Conservation (phyloP, 257 asterid species). For the Rhazya stricta region DNA sequence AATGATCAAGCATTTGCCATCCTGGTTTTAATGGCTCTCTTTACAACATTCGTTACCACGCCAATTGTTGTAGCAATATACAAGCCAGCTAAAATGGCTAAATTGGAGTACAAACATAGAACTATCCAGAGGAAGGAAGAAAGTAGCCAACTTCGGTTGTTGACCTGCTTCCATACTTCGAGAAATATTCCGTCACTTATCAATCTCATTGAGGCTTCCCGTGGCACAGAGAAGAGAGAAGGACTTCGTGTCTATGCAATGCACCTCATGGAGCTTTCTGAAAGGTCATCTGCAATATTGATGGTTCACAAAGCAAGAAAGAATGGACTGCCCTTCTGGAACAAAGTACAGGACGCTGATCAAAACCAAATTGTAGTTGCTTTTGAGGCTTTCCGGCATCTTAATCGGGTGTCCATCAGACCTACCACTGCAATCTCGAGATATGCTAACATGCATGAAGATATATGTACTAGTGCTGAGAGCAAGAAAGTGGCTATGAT, state of each 20-base stretch:
- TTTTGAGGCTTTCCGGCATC: slow-evolving; percentile 43
- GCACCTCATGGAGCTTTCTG: slow-evolving; percentile 52
- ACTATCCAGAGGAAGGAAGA: slow-evolving; percentile 31
- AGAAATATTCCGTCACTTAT: slow-evolving; percentile 35
- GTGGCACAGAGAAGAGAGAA: slow-evolving; percentile 34
- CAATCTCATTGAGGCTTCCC: slow-evolving; percentile 52
- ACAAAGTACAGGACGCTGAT: slow-evolving; percentile 20
- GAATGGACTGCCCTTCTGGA: slow-evolving; percentile 39
- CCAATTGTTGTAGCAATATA: slow-evolving; percentile 41
- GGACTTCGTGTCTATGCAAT: slow-evolving; percentile 49
- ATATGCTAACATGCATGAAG: slow-evolving; percentile 41
- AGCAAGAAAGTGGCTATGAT: slow-evolving; percentile 43
- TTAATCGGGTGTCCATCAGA: slow-evolving; percentile 38
- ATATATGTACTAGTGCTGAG: slow-evolving; percentile 36
- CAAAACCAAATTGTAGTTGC: slow-evolving; percentile 35
- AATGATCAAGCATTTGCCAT: slow-evolving; percentile 51
- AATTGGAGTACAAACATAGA: slow-evolving; percentile 35
- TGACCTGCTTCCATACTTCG: slow-evolving; percentile 32
- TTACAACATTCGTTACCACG: slow-evolving; percentile 47
- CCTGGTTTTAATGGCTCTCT: slow-evolving; percentile 45
- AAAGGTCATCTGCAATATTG: slow-evolving; percentile 43
- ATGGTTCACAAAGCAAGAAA: slow-evolving; percentile 48
- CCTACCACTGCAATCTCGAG: slow-evolving; percentile 51
- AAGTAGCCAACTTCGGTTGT: slow-evolving; percentile 26
- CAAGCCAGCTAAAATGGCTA: slow-evolving; percentile 41